Evolutionary conservation across 1,139 yeast genomes (phyloP).

Genomic region (Pichia sp.): DNA sequence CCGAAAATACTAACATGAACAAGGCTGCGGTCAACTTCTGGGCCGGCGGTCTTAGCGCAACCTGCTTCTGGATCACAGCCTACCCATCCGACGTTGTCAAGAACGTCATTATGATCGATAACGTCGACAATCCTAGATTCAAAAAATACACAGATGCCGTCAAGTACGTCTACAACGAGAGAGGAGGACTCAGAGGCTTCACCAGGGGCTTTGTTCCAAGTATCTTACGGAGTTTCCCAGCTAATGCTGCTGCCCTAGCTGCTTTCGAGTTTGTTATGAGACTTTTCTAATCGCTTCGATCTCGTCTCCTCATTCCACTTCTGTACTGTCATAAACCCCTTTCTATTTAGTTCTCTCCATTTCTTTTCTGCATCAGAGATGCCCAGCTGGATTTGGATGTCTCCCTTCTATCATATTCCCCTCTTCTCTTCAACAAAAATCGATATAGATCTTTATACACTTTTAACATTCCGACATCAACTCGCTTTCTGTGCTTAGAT

Average conservation of each 20-base stretch:
- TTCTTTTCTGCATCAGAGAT: no score
- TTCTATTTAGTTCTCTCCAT: not conserved
- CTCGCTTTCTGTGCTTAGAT: not conserved
- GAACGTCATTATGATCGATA: slow-evolving; percentile 81
- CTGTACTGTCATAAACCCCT: not conserved
- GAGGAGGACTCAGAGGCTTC: slow-evolving; percentile 63
- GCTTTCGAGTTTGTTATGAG: slow-evolving; percentile 88
- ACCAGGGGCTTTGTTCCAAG: slow-evolving; percentile 78
- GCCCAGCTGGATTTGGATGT: no score
- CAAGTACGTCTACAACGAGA: slow-evolving; percentile 54
- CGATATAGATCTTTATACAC: not conserved
- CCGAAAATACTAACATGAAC: slow-evolving; percentile 57
- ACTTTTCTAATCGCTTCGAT: slow-evolving; percentile 30
- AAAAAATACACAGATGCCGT: slow-evolving; percentile 73
- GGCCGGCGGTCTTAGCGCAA: slow-evolving; percentile 86
- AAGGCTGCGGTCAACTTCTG: slow-evolving; percentile 76
- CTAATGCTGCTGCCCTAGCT: slow-evolving; percentile 90
- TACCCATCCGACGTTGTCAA: slow-evolving; percentile 89
- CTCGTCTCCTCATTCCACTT: not conserved
- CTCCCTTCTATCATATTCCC: no score
- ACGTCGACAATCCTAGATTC: slow-evolving; percentile 64
- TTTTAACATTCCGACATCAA: no score
- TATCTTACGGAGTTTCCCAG: slow-evolving; percentile 73
- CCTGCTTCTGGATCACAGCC: slow-evolving; percentile 86
- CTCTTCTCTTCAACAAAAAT: no score